A percentile compares a stretch with the other conserved stretches of the same genome.
Evolutionary conservation across 2,329 filamentous ascomycete genomes (phyloP).

Genomic region (Drechslerella dactyloides): DNA sequence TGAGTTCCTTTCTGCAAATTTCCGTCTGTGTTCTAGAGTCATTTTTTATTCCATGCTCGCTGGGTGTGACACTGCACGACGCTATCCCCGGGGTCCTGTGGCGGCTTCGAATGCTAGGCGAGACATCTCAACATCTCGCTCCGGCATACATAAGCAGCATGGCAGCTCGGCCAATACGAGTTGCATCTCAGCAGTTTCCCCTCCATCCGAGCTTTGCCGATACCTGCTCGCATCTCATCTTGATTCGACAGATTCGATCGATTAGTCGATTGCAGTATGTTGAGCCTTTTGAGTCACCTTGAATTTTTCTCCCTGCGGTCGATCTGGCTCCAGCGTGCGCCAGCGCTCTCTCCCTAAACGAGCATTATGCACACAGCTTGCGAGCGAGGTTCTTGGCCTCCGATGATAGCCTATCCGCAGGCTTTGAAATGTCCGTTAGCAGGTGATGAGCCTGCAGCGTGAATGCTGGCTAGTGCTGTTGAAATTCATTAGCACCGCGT

Average conservation of each 20-base stretch:
- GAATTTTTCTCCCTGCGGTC: background rate
- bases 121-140: background rate
- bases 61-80: background rate
- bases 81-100: background rate
- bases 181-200: background rate
- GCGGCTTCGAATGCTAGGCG: background rate
- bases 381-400: background rate
- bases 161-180: background rate
- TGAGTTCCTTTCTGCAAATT: background rate
- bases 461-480: too few species aligned
- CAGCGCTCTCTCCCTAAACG: background rate
- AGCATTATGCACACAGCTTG: background rate
- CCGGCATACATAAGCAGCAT: background rate
- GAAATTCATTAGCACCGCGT: background rate
- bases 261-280: constrained; percentile 2
- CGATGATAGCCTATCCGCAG: background rate
- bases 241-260: constrained; percentile 2
- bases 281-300: background rate
- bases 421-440: background rate
- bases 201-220: background rate
- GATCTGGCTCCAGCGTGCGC: too few species aligned
- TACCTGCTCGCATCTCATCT: background rate
- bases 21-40: constrained; percentile 5
- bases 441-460: too few species aligned
- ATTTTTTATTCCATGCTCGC: background rate